phyloP scores from a whole-genome alignment of 169 alveolate genomes.

The Toxoplasma gondii region DNA sequence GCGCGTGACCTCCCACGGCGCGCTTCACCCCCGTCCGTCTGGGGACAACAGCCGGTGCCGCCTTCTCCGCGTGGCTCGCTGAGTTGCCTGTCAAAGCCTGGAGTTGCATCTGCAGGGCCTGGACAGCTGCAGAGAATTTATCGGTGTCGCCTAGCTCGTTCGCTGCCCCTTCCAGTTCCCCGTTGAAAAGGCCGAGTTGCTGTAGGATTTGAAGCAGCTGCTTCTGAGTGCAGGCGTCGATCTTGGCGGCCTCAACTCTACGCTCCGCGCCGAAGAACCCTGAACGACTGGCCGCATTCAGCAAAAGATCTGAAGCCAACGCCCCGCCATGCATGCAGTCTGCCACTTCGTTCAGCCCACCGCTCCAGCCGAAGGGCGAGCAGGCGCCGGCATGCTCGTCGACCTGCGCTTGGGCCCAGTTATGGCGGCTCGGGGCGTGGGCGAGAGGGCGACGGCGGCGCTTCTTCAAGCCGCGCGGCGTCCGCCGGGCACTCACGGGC shows the following conservation, averaged over 20 bases:
- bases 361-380: neutral
- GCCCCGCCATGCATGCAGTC: neutral
- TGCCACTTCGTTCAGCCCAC: neutral
- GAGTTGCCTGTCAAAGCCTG: neutral
- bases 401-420: neutral
- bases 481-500: neutral
- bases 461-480: neutral
- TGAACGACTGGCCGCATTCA: no score
- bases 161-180: neutral
- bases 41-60: neutral
- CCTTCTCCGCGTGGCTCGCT: neutral
- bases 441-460: neutral
- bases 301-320: neutral
- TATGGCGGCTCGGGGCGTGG: neutral
- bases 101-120: neutral
- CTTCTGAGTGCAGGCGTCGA: neutral
- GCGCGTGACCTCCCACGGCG: neutral
- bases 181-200: conserved; percentile 7
- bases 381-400: neutral
- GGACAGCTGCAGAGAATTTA: neutral
- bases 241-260: neutral
- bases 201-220: neutral
- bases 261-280: neutral
- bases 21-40: neutral
- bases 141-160: neutral